Base-by-base conservation (phyloP, 148 eudicot species). In the Vaccinium corymbosum region DNA sequence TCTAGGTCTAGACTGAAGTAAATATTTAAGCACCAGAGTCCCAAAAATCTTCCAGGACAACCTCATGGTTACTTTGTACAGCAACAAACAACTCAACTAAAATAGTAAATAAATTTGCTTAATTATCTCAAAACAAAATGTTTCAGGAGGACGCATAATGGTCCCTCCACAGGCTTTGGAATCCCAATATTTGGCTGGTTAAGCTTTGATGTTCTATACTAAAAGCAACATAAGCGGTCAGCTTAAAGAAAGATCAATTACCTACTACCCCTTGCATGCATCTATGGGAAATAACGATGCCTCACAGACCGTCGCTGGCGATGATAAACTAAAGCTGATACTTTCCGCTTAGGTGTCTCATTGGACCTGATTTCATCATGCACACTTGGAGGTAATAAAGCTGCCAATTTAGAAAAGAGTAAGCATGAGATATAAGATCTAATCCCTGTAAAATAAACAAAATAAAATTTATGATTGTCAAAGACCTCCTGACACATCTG, bases 301-400 rank as follows among this genome's bases (percentile, higher is more conserved):
- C 91, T 89, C 50, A 88, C 93, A 79, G 98, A 91, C 55, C 98
- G 98, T 77, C 88, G 87, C 57, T 87, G 90, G 20, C 92, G 95
- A 88, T 55, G 89, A 77, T 78, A 96, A 91, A 76, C 91, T 35
- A 35, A 35, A 51, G 85, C 91, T 16, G 98, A 86, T 84, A 91
- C 88, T 81, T 90, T 92, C 85, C 91, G 15, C 17, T 46, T 88
- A 71, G n/a, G 82, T 71, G 86, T 77, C 87, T 88, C 91, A 17
- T 84, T 87, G 83, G 92, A 68, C 86, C 89, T 85, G 64, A 50
- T 70, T 76, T 86, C 85, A 77, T 88, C 93, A 64, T 80, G 82
- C 85, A 46, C 66, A 12, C 83, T 78, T 19, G 76, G 85, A 78
- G 80, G 85, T 61, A 75, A 85, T 57, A 86, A 83, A 85, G 84